phyloP scores from a whole-genome alignment of 1,139 yeast species.

The Saccharomyces hybrid region DNA sequence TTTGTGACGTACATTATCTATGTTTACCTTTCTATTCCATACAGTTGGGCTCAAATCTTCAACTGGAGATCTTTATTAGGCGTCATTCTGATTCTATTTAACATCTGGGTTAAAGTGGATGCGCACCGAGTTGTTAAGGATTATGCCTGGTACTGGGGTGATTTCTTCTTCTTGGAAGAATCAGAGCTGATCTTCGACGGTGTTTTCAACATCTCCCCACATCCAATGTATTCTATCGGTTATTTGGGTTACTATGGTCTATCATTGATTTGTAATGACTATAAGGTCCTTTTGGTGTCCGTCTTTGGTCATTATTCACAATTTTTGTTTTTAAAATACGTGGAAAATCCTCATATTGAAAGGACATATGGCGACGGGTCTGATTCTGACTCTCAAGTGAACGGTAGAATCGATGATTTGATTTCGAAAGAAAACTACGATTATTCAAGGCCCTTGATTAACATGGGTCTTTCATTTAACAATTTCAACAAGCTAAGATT shows the following conservation, averaged over 20 bases:
- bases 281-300: constrained; percentile 64
- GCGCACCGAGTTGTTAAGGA: constrained; percentile 88
- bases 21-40: constrained; percentile 51
- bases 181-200: constrained; percentile 81
- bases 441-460: constrained; percentile 53
- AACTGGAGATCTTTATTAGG: constrained; percentile 39
- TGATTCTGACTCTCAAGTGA: constrained; percentile 9
- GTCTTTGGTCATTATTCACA: constrained; percentile 73
- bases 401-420: constrained; percentile 30
- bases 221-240: constrained; percentile 90
- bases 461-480: constrained; percentile 35
- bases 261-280: constrained; percentile 70
- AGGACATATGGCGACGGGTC: constrained; percentile 51
- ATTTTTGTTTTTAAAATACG: constrained; percentile 66
- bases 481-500: constrained; percentile 63
- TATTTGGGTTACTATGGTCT: constrained; percentile 84
- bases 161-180: constrained; percentile 75
- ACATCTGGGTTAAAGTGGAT: constrained; percentile 80
- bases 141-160: constrained; percentile 96
- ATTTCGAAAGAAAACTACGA: constrained; percentile 32
- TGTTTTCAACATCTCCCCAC: constrained; percentile 86
- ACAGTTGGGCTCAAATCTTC: constrained; percentile 13
- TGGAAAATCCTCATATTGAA: constrained; percentile 85
- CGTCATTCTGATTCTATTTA: constrained; percentile 51
- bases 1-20: constrained; percentile 69